phyloP scores from a whole-genome alignment of 768 basidiomycete genomes.

The Leccinum truebloodii region DNA sequence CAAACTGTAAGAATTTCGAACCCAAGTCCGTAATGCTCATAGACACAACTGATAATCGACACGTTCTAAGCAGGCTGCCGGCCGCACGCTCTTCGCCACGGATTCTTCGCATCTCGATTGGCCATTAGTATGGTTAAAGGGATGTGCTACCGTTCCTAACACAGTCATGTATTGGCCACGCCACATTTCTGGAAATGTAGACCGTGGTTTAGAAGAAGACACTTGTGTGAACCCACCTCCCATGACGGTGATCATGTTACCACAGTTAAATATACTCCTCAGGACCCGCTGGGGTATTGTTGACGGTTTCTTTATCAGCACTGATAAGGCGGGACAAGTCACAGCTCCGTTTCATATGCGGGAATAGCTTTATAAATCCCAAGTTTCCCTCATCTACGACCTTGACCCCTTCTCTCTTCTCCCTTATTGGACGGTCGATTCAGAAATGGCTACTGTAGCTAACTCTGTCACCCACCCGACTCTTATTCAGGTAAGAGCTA shows the following conservation, averaged over 20 bases:
- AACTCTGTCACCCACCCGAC: constrained; percentile 64
- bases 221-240: constrained; percentile 5
- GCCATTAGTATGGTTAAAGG: too few species aligned
- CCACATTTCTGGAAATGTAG: neutral
- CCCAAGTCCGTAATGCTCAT: too few species aligned
- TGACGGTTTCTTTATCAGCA: constrained; percentile 3
- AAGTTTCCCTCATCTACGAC: neutral
- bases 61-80: too few species aligned
- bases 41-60: too few species aligned
- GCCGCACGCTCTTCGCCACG: too few species aligned
- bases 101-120: too few species aligned
- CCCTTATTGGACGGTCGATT: neutral
- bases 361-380: constrained; percentile 6
- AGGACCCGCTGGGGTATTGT: neutral
- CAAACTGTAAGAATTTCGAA: too few species aligned
- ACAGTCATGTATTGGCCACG: neutral
- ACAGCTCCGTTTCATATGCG: neutral
- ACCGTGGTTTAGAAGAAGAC: neutral
- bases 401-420: neutral
- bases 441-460: constrained; percentile 56
- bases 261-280: constrained; percentile 5
- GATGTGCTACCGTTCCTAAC: constrained; percentile 41
- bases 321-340: constrained; percentile 14
- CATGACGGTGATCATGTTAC: constrained; percentile 15
- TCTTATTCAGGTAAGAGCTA: constrained; percentile 48